Percentiles rank a stretch among this genome's conserved stretches.
phyloP scores from a whole-genome alignment of 1,284 basidiomycete species.

The Malassezia pachydermatis region DNA sequence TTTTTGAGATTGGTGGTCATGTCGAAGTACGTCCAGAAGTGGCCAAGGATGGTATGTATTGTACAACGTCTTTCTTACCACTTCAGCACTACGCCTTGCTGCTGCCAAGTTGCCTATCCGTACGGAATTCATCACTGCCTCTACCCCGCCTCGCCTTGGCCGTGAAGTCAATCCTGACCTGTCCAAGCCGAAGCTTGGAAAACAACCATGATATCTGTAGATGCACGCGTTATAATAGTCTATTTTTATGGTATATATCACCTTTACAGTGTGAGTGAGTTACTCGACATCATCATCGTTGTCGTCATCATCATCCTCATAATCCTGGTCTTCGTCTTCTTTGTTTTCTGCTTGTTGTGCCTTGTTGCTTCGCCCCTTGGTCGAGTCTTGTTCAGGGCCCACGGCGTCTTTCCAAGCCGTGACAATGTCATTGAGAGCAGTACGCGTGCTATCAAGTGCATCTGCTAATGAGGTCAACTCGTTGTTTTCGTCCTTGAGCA shows the following conservation, averaged over 20 bases:
- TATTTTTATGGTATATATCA: too few relatives aligned
- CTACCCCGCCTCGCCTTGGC: conserved; percentile 69
- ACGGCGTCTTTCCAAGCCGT: conserved; percentile 18
- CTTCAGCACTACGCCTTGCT: conserved; percentile 71
- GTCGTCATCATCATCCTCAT: conserved; percentile 1
- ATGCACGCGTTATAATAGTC: too few relatives aligned
- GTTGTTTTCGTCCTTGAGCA: background rate
- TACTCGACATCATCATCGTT: background rate
- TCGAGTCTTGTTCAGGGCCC: conserved; percentile 13
- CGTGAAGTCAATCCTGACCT: conserved; percentile 28
- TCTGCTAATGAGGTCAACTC: conserved; percentile 1
- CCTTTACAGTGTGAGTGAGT: too few relatives aligned
- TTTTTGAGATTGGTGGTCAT: conserved; percentile 85
- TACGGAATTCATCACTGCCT: conserved; percentile 73
- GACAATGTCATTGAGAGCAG: conserved; percentile 8
- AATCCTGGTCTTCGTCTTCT: background rate
- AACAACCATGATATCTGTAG: background rate
- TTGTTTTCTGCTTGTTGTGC: background rate
- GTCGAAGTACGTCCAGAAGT: conserved; percentile 77
- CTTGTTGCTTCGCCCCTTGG: conserved; percentile 11
- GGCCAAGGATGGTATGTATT: conserved; percentile 69
- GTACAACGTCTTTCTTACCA: background rate
- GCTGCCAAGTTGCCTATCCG: conserved; percentile 77
- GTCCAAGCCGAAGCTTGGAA: background rate
- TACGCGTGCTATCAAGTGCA: conserved; percentile 4